Conservation (phyloP, 352 stramenopile genomes). For the Phytophthora parvispora region DNA sequence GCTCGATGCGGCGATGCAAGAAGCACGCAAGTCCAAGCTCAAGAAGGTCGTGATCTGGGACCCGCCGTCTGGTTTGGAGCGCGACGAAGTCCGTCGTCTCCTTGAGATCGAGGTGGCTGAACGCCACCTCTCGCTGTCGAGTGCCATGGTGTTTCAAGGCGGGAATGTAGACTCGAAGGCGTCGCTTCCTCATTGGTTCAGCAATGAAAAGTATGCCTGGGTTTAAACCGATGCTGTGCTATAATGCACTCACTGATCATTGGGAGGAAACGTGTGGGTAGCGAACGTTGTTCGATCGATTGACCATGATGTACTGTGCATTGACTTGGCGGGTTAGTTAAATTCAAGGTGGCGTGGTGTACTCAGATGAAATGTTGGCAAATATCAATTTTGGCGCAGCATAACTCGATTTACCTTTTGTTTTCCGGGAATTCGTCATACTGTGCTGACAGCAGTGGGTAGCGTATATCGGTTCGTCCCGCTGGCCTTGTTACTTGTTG, state of each 20-base stretch:
- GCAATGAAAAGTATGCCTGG: conserved; percentile 71
- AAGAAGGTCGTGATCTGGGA: conserved; percentile 54
- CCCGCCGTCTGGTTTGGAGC: conserved; percentile 36
- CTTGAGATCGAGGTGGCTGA: conserved; percentile 40
- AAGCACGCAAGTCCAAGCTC: conserved; percentile 48
- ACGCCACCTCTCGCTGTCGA: conserved; percentile 58
- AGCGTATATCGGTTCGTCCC: too few species aligned
- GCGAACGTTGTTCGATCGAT: too few species aligned
- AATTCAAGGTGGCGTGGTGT: background rate
- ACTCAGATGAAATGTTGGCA: background rate
- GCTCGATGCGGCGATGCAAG: conserved; percentile 32
- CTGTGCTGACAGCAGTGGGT: too few species aligned
- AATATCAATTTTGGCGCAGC: background rate
- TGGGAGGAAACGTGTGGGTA: too few species aligned
- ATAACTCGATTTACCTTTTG: background rate
- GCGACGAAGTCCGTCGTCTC: conserved; percentile 21
- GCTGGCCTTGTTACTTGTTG: too few species aligned
- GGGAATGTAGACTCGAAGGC: background rate
- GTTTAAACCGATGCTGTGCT: conserved; percentile 29
- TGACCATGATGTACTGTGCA: background rate
- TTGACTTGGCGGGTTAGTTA: background rate
- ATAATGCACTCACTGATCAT: too few species aligned
- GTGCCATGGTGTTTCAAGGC: conserved; percentile 49
- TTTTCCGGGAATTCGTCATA: background rate
- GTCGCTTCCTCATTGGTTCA: conserved; percentile 44